A percentile compares a stretch with the other conserved stretches of the same genome.
These are phyloP conservation scores for Ogataea ganodermae DNA, from an alignment of 805 yeast species.

Conservation along the genomic window DNA sequence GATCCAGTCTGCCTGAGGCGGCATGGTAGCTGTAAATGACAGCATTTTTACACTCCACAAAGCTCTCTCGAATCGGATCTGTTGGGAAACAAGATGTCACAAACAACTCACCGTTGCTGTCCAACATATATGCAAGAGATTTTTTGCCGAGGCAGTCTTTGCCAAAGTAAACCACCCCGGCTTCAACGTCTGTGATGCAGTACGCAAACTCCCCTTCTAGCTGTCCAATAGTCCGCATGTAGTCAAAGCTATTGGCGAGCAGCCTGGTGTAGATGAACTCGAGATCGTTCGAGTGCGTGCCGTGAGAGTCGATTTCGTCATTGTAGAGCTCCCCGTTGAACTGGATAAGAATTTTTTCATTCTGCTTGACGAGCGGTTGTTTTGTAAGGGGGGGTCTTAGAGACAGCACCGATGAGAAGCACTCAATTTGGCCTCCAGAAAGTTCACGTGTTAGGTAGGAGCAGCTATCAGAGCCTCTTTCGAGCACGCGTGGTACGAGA, in stretches of 20 bases:
- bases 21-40: constrained; percentile 47
- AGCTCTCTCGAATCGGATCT: constrained; percentile 34
- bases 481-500: constrained; percentile 47
- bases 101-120: constrained; percentile 36
- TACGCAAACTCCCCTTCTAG: constrained; percentile 86
- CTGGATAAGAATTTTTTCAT: constrained; percentile 51
- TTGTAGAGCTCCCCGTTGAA: constrained; percentile 93
- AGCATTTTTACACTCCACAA: constrained; percentile 59
- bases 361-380: constrained; percentile 59
- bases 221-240: constrained; percentile 42
- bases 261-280: constrained; percentile 46
- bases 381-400: constrained; percentile 73
- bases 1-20: constrained; percentile 18
- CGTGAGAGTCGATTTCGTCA: constrained; percentile 42
- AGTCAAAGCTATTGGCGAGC: constrained; percentile 31
- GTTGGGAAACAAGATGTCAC: constrained; percentile 49
- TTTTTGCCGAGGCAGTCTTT: constrained; percentile 83
- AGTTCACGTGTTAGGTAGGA: constrained; percentile 25
- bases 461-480: constrained; percentile 68
- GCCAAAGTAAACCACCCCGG: constrained; percentile 64
- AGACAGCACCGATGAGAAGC: constrained; percentile 75
- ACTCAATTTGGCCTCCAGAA: constrained; percentile 31
- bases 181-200: constrained; percentile 47
- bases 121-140: constrained; percentile 55
- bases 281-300: constrained; percentile 58